A percentile compares a stretch with the other conserved stretches of the same genome.
Evolutionary conservation across 129 eudicot species (phyloP).

Genomic region (Sambucus nigra): DNA sequence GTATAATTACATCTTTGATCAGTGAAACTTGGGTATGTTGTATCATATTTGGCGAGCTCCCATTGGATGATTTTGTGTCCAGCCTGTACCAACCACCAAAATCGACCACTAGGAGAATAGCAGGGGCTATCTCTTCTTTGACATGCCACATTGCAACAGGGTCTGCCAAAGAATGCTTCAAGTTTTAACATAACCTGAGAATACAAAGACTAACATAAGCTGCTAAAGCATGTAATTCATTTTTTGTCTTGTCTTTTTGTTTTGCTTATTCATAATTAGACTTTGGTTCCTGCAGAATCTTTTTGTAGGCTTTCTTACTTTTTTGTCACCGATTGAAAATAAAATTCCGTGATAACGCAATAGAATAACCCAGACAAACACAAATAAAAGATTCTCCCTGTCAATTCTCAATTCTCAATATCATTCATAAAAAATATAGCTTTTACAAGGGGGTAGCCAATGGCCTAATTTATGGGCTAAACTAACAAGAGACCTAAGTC

Average conservation of each 20-base stretch:
- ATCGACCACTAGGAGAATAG: conserved; percentile 85
- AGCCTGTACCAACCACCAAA: conserved; percentile 93
- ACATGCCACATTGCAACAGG: conserved; percentile 99
- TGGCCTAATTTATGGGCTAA: no score
- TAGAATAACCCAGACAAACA: no score
- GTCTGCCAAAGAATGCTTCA: conserved; percentile 99
- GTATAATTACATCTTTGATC: conserved; percentile 84
- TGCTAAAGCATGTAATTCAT: conserved; percentile 21
- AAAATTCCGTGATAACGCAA: no score
- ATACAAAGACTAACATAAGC: conserved; percentile 50
- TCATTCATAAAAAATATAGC: no score
- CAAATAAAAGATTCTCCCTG: no score
- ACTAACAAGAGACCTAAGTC: no score
- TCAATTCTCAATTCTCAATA: no score
- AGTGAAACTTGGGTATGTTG: conserved; percentile 90
- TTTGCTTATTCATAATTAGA: no score
- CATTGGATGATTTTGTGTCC: conserved; percentile 65
- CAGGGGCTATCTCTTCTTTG: conserved; percentile 72
- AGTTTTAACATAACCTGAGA: conserved; percentile 84
- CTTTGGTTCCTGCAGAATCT: no score
- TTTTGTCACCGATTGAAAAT: no score
- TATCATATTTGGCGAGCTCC: conserved; percentile 52
- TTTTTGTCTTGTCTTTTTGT: neutral
- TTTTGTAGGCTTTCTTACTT: no score
- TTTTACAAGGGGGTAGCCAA: no score